Percentiles rank a stretch among this genome's conserved stretches.
Conservation (phyloP, 257 asterid genomes). For the Solanum pimpinellifolium region DNA sequence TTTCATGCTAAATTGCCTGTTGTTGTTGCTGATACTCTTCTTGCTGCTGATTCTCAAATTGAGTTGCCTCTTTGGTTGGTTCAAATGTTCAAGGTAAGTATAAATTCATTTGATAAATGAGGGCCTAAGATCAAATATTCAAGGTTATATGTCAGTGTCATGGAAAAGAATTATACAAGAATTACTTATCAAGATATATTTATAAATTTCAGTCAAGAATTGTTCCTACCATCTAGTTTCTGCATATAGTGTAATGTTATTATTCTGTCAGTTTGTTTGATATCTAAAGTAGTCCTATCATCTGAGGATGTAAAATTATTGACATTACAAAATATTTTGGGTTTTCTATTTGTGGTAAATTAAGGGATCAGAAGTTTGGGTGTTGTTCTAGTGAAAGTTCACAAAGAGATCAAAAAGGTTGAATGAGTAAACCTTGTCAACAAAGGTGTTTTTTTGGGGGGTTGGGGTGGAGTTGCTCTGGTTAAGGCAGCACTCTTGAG, state of each 20-base stretch:
- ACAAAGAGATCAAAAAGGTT: background rate
- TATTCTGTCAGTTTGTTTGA: background rate
- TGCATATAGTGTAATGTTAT: background rate
- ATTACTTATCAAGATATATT: background rate
- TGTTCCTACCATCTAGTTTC: background rate
- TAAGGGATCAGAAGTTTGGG: background rate
- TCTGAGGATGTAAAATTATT: background rate
- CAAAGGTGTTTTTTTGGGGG: background rate
- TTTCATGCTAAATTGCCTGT: constrained; percentile 77
- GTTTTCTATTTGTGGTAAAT: background rate
- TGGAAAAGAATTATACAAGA: background rate
- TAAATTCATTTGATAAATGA: background rate
- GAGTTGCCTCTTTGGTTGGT: constrained; percentile 94
- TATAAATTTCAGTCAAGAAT: background rate
- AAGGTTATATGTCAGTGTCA: background rate
- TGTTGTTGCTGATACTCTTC: constrained; percentile 85
- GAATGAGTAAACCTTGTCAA: background rate
- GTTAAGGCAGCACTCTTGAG: background rate
- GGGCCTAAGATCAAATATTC: background rate
- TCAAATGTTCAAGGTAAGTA: constrained; percentile 66
- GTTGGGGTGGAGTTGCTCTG: background rate
- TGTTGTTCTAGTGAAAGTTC: background rate
- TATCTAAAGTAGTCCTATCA: background rate
- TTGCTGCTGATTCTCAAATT: constrained; percentile 84
- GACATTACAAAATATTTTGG: background rate